Conservation (phyloP, 208 protist genomes). For the Acanthamoeba castellanii region DNA sequence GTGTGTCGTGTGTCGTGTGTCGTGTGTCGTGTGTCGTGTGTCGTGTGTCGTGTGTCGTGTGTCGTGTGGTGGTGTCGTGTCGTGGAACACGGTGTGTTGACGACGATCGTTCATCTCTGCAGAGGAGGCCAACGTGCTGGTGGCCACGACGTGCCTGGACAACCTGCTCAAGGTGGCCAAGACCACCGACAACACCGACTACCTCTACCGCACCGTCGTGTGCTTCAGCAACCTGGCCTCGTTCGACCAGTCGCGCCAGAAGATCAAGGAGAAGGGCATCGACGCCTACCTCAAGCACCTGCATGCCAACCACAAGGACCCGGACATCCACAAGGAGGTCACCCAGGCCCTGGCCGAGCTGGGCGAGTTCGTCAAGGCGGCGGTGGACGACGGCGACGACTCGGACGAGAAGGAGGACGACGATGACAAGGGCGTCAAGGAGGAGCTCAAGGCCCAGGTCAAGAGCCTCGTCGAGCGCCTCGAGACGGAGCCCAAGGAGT, state of each 20-base stretch:
- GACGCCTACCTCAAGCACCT: conserved; percentile 29
- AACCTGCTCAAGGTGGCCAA: conserved; percentile 48
- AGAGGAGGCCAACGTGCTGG: conserved; percentile 25
- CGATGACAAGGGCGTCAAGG: conserved; percentile 51
- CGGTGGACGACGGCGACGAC: conserved; percentile 28
- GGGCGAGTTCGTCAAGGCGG: conserved; percentile 61
- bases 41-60: too few relatives aligned
- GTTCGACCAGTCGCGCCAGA: conserved; percentile 19
- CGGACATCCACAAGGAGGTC: conserved; percentile 56
- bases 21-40: neutral
- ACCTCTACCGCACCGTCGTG: conserved; percentile 34
- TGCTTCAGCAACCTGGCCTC: conserved; percentile 41
- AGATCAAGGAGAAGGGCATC: conserved; percentile 66
- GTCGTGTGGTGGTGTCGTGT: too few relatives aligned
- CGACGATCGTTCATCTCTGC: neutral
- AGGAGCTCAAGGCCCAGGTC: conserved; percentile 45
- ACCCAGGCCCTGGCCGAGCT: conserved; percentile 37
- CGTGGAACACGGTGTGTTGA: neutral
- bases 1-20: too few relatives aligned
- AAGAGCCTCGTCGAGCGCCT: conserved; percentile 38
- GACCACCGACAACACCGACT: conserved; percentile 31
- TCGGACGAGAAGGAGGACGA: conserved; percentile 9
- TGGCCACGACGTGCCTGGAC: conserved; percentile 39
- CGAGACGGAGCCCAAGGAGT: conserved; percentile 41
- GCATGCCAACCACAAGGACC: conserved; percentile 9